Evolutionary conservation across 129 eudicot species (phyloP).

Genomic region (Artemisia tridentata): DNA sequence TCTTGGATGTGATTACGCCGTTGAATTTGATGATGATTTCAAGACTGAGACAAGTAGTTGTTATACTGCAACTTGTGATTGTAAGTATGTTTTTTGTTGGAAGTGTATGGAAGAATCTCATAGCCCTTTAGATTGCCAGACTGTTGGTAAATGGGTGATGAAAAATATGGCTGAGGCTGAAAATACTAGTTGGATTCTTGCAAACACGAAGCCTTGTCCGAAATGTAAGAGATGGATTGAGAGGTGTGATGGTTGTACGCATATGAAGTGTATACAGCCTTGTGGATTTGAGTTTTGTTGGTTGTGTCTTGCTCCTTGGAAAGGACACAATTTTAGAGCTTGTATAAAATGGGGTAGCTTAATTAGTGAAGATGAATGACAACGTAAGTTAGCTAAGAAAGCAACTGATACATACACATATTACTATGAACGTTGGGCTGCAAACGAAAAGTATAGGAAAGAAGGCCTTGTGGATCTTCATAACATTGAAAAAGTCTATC

Average conservation of each 20-base stretch:
- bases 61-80: too few relatives aligned
- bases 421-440: constrained; percentile 52
- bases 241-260: constrained; percentile 53
- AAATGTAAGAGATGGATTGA: constrained; percentile 54
- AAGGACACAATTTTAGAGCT: constrained; percentile 10
- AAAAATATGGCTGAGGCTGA: constrained; percentile 29
- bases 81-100: too few relatives aligned
- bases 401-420: constrained; percentile 38
- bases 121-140: too few relatives aligned
- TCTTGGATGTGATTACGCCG: too few relatives aligned
- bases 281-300: constrained; percentile 53
- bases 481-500: constrained; percentile 5
- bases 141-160: constrained; percentile 47
- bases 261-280: constrained; percentile 44
- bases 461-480: constrained; percentile 33
- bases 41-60: too few relatives aligned
- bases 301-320: constrained; percentile 39
- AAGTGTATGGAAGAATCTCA: too few relatives aligned
- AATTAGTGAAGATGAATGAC: constrained; percentile 16
- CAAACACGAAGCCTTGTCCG: constrained; percentile 53
- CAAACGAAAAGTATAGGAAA: constrained; percentile 40
- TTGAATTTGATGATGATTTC: too few relatives aligned
- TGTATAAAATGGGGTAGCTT: constrained; percentile 10
- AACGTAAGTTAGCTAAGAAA: constrained; percentile 39
- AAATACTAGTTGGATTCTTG: constrained; percentile 55